Conservation (phyloP, 441 rosid species). For the Euphorbia corollata region DNA sequence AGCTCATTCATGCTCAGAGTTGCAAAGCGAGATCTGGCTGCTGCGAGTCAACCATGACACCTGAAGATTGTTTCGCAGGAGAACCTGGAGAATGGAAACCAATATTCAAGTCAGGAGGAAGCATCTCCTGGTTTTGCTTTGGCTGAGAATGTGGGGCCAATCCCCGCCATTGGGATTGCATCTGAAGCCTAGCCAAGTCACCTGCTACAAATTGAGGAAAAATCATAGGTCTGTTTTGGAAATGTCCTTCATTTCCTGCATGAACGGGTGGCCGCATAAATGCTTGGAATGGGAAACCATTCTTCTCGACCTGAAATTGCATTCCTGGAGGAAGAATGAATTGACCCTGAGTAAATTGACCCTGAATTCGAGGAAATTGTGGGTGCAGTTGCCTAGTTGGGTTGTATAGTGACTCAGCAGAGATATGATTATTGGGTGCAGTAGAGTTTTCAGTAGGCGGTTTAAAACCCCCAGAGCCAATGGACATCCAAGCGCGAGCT, state of each 20-base stretch:
- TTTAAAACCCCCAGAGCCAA: conserved; percentile 62
- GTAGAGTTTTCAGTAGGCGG: conserved; percentile 38
- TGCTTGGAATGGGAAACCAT: conserved; percentile 45
- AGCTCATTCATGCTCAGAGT: conserved; percentile 29
- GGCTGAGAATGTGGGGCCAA: conserved; percentile 45
- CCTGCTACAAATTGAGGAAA: conserved; percentile 55
- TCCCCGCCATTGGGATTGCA: conserved; percentile 57
- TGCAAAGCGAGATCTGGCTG: conserved; percentile 92
- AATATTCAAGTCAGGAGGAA: conserved; percentile 82
- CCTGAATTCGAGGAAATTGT: conserved; percentile 40
- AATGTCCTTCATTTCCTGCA: conserved; percentile 37
- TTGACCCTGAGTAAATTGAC: conserved; percentile 42
- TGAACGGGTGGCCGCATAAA: conserved; percentile 44
- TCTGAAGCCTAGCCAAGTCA: conserved; percentile 54
- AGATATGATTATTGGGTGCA: conserved; percentile 44
- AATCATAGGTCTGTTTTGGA: conserved; percentile 41
- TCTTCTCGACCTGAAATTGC: conserved; percentile 47
- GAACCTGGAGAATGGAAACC: conserved; percentile 87
- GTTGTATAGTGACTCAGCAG: conserved; percentile 58
- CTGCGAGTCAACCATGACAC: conserved; percentile 63
- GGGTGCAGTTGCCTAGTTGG: conserved; percentile 51
- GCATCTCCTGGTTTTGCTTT: conserved; percentile 58
- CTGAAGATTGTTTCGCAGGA: conserved; percentile 66
- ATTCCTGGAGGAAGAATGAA: conserved; percentile 39
- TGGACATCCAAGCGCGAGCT: conserved; percentile 86